Evolutionary conservation across 306 rosid species (phyloP).

Genomic region (Rosa rugosa): DNA sequence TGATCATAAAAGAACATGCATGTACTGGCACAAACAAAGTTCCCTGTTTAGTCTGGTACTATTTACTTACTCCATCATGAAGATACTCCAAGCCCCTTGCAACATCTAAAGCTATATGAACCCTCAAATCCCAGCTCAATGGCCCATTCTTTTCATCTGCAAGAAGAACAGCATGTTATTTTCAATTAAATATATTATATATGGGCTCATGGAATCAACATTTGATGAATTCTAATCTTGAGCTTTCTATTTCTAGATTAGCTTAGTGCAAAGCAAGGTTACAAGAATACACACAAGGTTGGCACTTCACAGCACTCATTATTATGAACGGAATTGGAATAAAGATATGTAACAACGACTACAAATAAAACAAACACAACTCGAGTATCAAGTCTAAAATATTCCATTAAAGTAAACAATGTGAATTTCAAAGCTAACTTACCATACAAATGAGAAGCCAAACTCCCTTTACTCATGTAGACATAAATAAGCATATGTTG

Average conservation of each 20-base stretch:
- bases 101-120: slow-evolving; percentile 80
- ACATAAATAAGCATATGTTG: slow-evolving; percentile 91
- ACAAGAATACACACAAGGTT: background rate
- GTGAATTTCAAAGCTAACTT: slow-evolving; percentile 39
- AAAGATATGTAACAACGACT: too few relatives aligned
- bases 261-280: background rate
- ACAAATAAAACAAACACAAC: slow-evolving; percentile 1
- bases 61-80: slow-evolving; percentile 87
- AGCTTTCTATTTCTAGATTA: background rate
- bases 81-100: slow-evolving; percentile 98
- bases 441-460: slow-evolving; percentile 96
- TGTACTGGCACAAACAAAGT: slow-evolving; percentile 9
- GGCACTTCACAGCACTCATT: background rate
- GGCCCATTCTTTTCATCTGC: slow-evolving; percentile 62
- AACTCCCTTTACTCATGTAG: slow-evolving; percentile 87
- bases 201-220: background rate
- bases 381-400: background rate
- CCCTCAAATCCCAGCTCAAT: slow-evolving; percentile 86
- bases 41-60: slow-evolving; percentile 16
- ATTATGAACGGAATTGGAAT: background rate
- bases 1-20: background rate
- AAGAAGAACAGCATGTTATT: slow-evolving; percentile 10
- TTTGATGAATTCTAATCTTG: background rate
- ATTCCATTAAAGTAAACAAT: background rate
- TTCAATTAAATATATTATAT: background rate